These are phyloP conservation scores for Fomitopsis schrenkii DNA, from an alignment of 1,284 basidiomycete genomes.

Conservation along the genomic window DNA sequence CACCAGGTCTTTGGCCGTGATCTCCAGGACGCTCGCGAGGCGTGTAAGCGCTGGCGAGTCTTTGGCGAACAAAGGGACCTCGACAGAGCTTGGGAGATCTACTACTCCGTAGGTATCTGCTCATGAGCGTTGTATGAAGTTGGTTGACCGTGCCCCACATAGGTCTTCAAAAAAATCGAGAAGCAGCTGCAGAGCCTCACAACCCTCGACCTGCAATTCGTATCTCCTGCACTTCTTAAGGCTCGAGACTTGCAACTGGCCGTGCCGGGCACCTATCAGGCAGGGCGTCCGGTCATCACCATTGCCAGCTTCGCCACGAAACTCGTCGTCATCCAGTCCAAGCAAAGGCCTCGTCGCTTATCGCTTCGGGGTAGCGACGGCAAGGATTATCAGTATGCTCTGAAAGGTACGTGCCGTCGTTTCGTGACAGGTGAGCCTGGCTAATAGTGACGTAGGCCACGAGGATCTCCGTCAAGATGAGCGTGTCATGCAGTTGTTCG, in stretches of 20 bases:
- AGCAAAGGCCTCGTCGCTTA: constrained; percentile 92
- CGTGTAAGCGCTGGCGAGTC: constrained; percentile 82
- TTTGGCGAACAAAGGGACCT: constrained; percentile 89
- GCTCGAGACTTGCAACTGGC: constrained; percentile 91
- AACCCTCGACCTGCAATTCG: constrained; percentile 95
- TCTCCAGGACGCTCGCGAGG: constrained; percentile 91
- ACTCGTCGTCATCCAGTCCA: constrained; percentile 93
- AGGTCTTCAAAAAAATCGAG: constrained; percentile 97
- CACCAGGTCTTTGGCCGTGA: constrained; percentile 94
- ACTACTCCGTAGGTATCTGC: constrained; percentile 69
- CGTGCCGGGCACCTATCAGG: constrained; percentile 95
- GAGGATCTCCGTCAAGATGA: constrained; percentile 99
- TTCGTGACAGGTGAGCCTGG: neutral
- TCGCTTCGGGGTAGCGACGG: constrained; percentile 91
- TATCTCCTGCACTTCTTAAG: constrained; percentile 90
- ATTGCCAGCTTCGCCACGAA: constrained; percentile 87
- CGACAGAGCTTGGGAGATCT: constrained; percentile 99
- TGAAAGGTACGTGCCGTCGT: constrained; percentile 72
- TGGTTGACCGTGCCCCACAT: neutral
- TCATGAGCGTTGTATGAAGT: neutral
- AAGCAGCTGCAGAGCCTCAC: constrained; percentile 91
- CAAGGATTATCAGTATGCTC: constrained; percentile 87
- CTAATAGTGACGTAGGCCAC: constrained; percentile 13
- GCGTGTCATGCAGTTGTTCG: constrained; percentile 98
- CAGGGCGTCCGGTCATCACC: constrained; percentile 81